phyloP scores from a whole-genome alignment of 176 grass and related monocot species.

The Zea luxurians region DNA sequence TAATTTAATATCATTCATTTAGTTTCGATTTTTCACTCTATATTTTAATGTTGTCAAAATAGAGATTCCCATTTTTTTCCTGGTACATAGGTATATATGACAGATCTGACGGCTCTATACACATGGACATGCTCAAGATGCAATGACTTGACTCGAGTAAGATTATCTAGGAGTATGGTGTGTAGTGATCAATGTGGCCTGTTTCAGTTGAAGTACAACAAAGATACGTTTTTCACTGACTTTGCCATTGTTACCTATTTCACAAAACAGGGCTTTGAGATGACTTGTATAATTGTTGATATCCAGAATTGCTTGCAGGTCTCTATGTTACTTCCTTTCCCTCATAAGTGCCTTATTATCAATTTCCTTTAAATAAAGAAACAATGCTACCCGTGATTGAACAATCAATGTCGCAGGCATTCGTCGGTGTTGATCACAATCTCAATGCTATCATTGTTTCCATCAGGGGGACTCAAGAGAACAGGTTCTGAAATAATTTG shows the following conservation, averaged over 20 bases:
- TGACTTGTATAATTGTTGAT: conserved; percentile 84
- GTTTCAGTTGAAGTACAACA: conserved; percentile 11
- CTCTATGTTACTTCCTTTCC: conserved; percentile 21
- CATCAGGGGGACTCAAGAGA: conserved; percentile 96
- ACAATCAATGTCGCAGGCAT: conserved; percentile 35
- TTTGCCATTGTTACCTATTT: conserved; percentile 22
- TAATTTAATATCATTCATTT: not conserved
- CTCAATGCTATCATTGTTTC: conserved; percentile 70
- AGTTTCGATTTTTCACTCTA: not conserved
- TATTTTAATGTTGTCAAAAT: not conserved
- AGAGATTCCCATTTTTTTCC: not conserved
- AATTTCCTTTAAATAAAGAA: conserved; percentile 27
- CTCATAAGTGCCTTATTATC: not conserved
- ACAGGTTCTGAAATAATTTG: conserved; percentile 55
- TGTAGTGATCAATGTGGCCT: not conserved
- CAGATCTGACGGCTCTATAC: conserved; percentile 69
- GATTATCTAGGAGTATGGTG: conserved; percentile 9
- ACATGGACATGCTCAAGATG: conserved; percentile 88
- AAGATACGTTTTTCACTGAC: not conserved
- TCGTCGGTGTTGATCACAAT: conserved; percentile 55
- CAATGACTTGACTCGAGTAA: conserved; percentile 75
- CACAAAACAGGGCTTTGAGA: conserved; percentile 74
- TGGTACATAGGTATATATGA: conserved; percentile 55
- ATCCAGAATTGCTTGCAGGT: conserved; percentile 92
- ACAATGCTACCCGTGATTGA: conserved; percentile 34